phyloP scores from a whole-genome alignment of 1,139 yeast genomes.

The Chernovozyma sophiae-reginae region DNA sequence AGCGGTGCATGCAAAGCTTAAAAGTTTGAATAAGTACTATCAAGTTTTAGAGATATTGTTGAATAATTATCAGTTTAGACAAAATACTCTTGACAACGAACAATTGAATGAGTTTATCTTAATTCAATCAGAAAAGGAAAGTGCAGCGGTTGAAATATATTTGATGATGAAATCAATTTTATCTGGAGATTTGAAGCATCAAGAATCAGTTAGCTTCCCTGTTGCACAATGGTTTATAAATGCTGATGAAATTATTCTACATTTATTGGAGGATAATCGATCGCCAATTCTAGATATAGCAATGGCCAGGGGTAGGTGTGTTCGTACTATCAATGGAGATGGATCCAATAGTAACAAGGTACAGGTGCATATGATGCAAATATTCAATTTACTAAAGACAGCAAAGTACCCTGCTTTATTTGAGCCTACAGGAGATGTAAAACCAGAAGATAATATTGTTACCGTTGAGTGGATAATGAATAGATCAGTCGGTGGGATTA shows the following conservation, averaged over 20 bases:
- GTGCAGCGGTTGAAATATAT: conserved; percentile 31
- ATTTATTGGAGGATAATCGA: conserved; percentile 42
- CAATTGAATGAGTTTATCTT: conserved; percentile 32
- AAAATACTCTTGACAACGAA: conserved; percentile 30
- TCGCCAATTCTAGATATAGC: conserved; percentile 40
- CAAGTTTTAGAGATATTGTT: conserved; percentile 14
- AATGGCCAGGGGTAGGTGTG: conserved; percentile 35
- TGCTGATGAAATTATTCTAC: conserved; percentile 46
- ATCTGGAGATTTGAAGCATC: conserved; percentile 28
- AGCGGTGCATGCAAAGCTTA: conserved; percentile 26
- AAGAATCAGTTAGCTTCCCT: conserved; percentile 14
- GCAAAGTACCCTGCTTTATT: conserved; percentile 35
- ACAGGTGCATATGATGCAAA: conserved; percentile 45
- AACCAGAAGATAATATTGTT: conserved; percentile 27
- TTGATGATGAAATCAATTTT: conserved; percentile 38
- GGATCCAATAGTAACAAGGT: conserved; percentile 39
- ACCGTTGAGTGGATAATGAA: conserved; percentile 60
- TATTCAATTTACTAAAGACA: conserved; percentile 30
- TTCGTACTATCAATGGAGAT: conserved; percentile 46
- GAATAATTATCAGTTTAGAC: conserved; percentile 36
- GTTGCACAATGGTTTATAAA: conserved; percentile 56
- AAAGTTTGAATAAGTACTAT: conserved; percentile 25
- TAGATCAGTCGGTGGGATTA: conserved; percentile 65
- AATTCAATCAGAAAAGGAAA: conserved; percentile 25
- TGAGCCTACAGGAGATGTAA: conserved; percentile 22